phyloP scores from a whole-genome alignment of 306 rosid genomes.

The Vigna mungo region DNA sequence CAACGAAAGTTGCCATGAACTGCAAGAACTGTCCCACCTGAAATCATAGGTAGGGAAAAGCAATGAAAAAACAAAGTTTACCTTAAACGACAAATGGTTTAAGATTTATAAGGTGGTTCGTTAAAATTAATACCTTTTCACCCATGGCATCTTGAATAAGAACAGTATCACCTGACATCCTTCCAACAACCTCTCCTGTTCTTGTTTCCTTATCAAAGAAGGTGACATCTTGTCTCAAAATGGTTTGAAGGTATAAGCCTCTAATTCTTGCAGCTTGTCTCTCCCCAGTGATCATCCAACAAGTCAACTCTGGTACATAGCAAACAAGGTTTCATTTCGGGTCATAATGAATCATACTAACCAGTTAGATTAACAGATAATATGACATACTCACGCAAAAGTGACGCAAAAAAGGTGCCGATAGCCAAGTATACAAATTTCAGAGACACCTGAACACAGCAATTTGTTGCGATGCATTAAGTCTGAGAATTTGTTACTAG shows the following conservation, averaged over 20 bases:
- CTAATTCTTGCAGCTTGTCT: slow-evolving; percentile 88
- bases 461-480: background rate
- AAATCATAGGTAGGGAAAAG: background rate
- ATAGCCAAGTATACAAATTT: slow-evolving; percentile 72
- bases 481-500: slow-evolving; percentile 9
- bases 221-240: slow-evolving; percentile 81
- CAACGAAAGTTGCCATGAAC: slow-evolving; percentile 63
- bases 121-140: slow-evolving; percentile 71
- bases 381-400: slow-evolving; percentile 62
- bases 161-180: slow-evolving; percentile 93
- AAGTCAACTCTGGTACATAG: slow-evolving; percentile 63
- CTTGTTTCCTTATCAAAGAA: slow-evolving; percentile 80
- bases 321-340: slow-evolving; percentile 19
- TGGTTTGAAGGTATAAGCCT: slow-evolving; percentile 72
- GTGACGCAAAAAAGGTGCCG: slow-evolving; percentile 62
- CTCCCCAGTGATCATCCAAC: slow-evolving; percentile 95
- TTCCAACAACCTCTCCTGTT: slow-evolving; percentile 79
- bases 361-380: background rate
- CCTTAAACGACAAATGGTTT: background rate
- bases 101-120: background rate
- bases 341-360: slow-evolving; percentile 20
- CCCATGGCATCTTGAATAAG: slow-evolving; percentile 94
- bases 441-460: slow-evolving; percentile 57
- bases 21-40: slow-evolving; percentile 84
- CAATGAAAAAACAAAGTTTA: background rate